phyloP scores from a whole-genome alignment of 805 yeast genomes.

The Candida xyloterini region DNA sequence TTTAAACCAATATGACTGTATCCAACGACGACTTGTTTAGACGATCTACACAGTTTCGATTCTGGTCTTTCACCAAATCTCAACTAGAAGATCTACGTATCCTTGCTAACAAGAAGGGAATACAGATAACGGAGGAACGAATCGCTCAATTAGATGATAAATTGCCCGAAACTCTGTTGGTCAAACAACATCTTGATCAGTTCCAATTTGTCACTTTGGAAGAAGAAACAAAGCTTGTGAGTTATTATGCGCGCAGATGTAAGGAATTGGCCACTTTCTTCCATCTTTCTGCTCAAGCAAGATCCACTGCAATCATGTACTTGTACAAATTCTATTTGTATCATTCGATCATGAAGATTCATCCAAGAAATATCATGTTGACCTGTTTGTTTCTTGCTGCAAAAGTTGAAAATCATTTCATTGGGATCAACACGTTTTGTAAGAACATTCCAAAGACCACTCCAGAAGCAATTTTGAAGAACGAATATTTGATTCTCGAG shows the following conservation, averaged over 20 bases:
- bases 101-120: conserved; percentile 56
- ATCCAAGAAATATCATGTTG: conserved; percentile 77
- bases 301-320: conserved; percentile 82
- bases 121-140: conserved; percentile 32
- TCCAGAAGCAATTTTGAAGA: conserved; percentile 62
- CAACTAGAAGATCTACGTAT: conserved; percentile 49
- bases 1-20: conserved; percentile 27
- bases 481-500: conserved; percentile 76
- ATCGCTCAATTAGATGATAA: conserved; percentile 15
- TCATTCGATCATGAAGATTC: conserved; percentile 81
- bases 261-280: conserved; percentile 68
- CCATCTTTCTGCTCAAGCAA: conserved; percentile 82
- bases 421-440: conserved; percentile 78
- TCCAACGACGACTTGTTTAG: conserved; percentile 86
- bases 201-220: conserved; percentile 51
- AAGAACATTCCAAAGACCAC: conserved; percentile 65
- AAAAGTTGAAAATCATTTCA: conserved; percentile 87
- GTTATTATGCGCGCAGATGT: conserved; percentile 70
- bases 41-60: conserved; percentile 74
- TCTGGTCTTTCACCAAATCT: conserved; percentile 78
- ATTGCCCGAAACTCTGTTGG: conserved; percentile 18
- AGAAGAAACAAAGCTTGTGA: conserved; percentile 69
- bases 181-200: conserved; percentile 19
- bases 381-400: conserved; percentile 89
- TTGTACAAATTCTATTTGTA: conserved; percentile 76